phyloP scores from a whole-genome alignment of 1,284 basidiomycete genomes.

The Cryptococcus neoformans region DNA sequence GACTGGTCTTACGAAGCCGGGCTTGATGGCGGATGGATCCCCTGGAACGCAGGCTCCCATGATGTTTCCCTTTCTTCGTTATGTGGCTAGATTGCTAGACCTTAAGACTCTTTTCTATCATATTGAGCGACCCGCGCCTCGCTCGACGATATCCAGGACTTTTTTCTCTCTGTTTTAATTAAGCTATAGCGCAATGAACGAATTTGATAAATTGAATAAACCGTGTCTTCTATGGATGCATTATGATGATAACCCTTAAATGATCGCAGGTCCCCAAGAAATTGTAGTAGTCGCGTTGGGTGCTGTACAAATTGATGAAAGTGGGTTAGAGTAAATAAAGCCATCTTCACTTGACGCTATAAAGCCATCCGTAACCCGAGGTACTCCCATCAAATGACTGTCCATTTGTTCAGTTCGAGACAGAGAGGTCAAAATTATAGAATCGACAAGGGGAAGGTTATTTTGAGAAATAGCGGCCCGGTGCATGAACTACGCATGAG shows the following conservation, averaged over 20 bases:
- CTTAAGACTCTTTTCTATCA: not conserved
- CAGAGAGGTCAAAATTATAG: slow-evolving; percentile 17
- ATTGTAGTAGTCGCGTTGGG: slow-evolving; percentile 6
- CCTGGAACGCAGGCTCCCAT: slow-evolving; percentile 57
- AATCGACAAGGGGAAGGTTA: slow-evolving; percentile 4
- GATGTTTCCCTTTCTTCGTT: slow-evolving; percentile 52
- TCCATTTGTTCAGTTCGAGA: slow-evolving; percentile 12
- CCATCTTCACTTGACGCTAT: slow-evolving; percentile 62
- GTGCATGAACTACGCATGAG: slow-evolving; percentile 33
- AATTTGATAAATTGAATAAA: no score
- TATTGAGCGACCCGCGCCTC: no score
- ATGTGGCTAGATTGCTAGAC: slow-evolving; percentile 50
- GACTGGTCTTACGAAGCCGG: slow-evolving; percentile 58
- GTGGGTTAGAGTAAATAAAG: slow-evolving; percentile 40
- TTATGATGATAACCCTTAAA: not conserved
- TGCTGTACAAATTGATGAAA: slow-evolving; percentile 12
- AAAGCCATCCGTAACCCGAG: slow-evolving; percentile 48
- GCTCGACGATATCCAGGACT: no score
- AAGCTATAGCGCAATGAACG: no score
- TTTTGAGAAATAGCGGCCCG: slow-evolving; percentile 8
- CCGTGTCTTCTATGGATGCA: no score
- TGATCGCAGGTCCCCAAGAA: not conserved
- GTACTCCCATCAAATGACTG: slow-evolving; percentile 12
- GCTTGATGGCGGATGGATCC: slow-evolving; percentile 78
- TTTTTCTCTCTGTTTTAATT: no score